Conservation (phyloP, 805 yeast species). For the Kuraishia borneana region DNA sequence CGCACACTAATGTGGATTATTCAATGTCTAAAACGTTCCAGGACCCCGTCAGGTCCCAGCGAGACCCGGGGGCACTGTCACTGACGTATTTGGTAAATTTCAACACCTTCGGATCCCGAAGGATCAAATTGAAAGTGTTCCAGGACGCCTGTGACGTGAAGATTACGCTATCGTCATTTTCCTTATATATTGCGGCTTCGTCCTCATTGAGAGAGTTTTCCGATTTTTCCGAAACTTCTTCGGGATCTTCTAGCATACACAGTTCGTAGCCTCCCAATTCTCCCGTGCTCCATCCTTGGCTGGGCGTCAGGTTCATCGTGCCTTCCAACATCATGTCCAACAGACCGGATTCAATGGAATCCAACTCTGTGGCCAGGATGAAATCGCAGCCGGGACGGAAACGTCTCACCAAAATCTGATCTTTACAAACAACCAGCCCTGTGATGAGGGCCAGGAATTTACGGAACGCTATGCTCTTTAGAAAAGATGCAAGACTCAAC, state of each 20-base stretch:
- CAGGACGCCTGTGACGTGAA: constrained; percentile 73
- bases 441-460: constrained; percentile 63
- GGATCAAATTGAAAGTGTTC: constrained; percentile 69
- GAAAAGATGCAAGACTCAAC: constrained; percentile 42
- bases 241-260: constrained; percentile 58
- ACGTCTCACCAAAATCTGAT: constrained; percentile 65
- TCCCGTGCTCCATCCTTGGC: constrained; percentile 77
- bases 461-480: constrained; percentile 50
- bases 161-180: constrained; percentile 66
- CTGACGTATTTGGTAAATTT: constrained; percentile 91
- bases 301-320: constrained; percentile 73
- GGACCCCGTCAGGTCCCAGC: constrained; percentile 82
- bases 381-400: constrained; percentile 95
- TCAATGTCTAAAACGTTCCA: constrained; percentile 57
- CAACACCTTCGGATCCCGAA: constrained; percentile 78
- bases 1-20: too few relatives aligned
- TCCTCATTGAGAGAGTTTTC: constrained; percentile 31
- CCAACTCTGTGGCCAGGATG: constrained; percentile 65
- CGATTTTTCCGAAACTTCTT: constrained; percentile 27
- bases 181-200: constrained; percentile 80
- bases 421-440: constrained; percentile 46
- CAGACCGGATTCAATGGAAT: constrained; percentile 23
- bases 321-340: constrained; percentile 60
- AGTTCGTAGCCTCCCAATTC: constrained; percentile 92
- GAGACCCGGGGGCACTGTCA: constrained; percentile 73